Evolutionary conservation across 1,284 basidiomycete species (phyloP), one percentile per base, ranked within the genome.

Genomic region (Testicularia cyperi): DNA sequence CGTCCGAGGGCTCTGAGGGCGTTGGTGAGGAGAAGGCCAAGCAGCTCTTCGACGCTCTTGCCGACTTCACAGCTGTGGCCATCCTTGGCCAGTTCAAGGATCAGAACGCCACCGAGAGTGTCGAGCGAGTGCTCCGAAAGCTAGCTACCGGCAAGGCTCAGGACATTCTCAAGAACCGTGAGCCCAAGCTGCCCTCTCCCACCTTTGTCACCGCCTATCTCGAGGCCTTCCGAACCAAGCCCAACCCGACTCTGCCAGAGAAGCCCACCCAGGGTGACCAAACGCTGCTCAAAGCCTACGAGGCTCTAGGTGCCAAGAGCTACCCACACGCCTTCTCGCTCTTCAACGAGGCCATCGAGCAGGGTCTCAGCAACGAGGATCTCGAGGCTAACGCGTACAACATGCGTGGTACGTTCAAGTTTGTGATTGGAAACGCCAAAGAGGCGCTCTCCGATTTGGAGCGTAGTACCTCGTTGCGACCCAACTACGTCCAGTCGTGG

Each of bases 121-220:
- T 98, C 12, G 95, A 98, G 78, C 85, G 92, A 30, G 90, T 95
- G 29, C 79, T 98, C 67, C 94, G 92, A 80, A 86, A 86, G 66
- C 80, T 95, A 26, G 84, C 92, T 0, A 79, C 82, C 0, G 80
- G 84, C 70, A 86, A 87, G 75, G 88, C 89, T 0, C 78, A 83
- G 25, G 82, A 87, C 46, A 86, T 90, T 44, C 79, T 92, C 19
- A 75, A 80, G 84, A 83, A 81, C 15, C 86, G 94, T 31, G 87
- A 89, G 79, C 87, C 86, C 6, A 85, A 86, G 56, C 81, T 97
- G 28, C 94, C 92, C 15, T 91, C 90, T 19, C 85, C 85, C 62
- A 94, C 90, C 2, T 97, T 98, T 78, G 88, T 96, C 65, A 87
- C 88, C 12, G 90, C 92, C 2, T 98, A 98, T 81, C 90, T 98